These are phyloP conservation scores for Lipomyces sp. DNA, from an alignment of 805 yeast species.

Conservation along the genomic window DNA sequence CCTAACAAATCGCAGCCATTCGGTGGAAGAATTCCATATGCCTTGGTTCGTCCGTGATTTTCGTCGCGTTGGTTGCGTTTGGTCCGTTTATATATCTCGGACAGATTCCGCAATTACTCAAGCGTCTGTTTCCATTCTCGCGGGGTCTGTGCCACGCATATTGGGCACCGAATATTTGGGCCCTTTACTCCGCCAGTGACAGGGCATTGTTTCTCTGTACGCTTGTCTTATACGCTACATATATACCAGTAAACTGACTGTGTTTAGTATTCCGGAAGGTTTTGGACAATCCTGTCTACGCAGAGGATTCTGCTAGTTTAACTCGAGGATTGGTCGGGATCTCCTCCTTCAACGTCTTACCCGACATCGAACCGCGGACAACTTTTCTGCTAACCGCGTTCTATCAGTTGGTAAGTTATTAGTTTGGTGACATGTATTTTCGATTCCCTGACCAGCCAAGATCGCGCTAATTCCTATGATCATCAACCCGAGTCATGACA, in stretches of 20 bases:
- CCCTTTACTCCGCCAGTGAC: slow-evolving; percentile 83
- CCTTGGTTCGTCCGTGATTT: slow-evolving; percentile 64
- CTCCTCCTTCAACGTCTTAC: slow-evolving; percentile 77
- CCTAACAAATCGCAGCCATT: slow-evolving; percentile 26
- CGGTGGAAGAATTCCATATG: slow-evolving; percentile 56
- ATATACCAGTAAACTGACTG: neutral
- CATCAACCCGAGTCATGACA: slow-evolving; percentile 70
- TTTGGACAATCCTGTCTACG: slow-evolving; percentile 17
- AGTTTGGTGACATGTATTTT: too few relatives aligned
- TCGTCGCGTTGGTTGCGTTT: slow-evolving; percentile 70
- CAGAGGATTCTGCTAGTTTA: slow-evolving; percentile 19
- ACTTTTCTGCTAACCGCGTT: slow-evolving; percentile 83
- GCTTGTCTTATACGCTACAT: neutral
- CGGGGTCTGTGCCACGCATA: slow-evolving; percentile 96
- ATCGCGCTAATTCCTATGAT: slow-evolving; percentile 39
- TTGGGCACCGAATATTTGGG: slow-evolving; percentile 99
- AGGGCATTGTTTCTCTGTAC: slow-evolving; percentile 54
- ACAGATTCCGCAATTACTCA: slow-evolving; percentile 66
- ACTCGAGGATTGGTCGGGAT: slow-evolving; percentile 95
- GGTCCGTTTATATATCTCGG: slow-evolving; percentile 72
- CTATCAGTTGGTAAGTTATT: slow-evolving; percentile 63
- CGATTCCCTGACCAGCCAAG: slow-evolving; percentile 4
- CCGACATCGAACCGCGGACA: slow-evolving; percentile 74
- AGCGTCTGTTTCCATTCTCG: slow-evolving; percentile 86
- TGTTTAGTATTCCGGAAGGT: slow-evolving; percentile 19